Evolutionary conservation across 768 basidiomycete genomes (phyloP), one percentile per base, ranked within the genome.

Genomic region (Termitomyces sp.): DNA sequence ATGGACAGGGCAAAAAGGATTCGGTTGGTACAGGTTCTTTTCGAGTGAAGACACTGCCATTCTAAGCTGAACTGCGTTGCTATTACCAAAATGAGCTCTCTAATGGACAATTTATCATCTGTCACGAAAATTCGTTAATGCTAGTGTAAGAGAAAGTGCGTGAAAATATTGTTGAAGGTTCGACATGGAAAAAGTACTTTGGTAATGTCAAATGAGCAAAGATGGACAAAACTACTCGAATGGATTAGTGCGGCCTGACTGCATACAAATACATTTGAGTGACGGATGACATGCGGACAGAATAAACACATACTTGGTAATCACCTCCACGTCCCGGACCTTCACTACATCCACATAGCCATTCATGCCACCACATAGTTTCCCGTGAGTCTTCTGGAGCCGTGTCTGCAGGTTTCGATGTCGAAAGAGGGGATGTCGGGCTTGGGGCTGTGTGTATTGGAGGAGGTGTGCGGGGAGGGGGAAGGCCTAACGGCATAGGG

Each of bases 361-460:
- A 91, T 35, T 92, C 90, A 68, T 90, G 89, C 90, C 90, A 92
- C 90, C 90, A 92, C 61, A 81, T 74, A 4, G 78, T 75, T 52
- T 77, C 74, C 46, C 72, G 73, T 30, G 62, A 67, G 40, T 71
- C 73, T 9, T 74, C 73, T 6, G 70, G 67, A n/a, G 71, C 64
- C 20, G 61, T 64, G 5, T 62, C 59, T 20, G 69, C 59, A 38
- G 64, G 56, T 10, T 59, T 63, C 4, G 67, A 60, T 16, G 67
- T 28, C 13, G 64, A 64, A n/a, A 71, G 69, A 18, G 72, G 69
- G 46, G 67, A 60, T 49, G 74, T 61, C 2, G 76, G 70, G n/a
- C 71, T 72, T 14, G 77, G 78, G 4, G 75, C 74, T 23, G 73
- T 70, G 41, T 68, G 67, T 28, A 75, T 70, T 13, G 83, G 81